Percentiles rank a stretch among this genome's conserved stretches.
These are phyloP conservation scores for Moricandia arvensis DNA, from an alignment of 345 rosid species.

Conservation along the genomic window DNA sequence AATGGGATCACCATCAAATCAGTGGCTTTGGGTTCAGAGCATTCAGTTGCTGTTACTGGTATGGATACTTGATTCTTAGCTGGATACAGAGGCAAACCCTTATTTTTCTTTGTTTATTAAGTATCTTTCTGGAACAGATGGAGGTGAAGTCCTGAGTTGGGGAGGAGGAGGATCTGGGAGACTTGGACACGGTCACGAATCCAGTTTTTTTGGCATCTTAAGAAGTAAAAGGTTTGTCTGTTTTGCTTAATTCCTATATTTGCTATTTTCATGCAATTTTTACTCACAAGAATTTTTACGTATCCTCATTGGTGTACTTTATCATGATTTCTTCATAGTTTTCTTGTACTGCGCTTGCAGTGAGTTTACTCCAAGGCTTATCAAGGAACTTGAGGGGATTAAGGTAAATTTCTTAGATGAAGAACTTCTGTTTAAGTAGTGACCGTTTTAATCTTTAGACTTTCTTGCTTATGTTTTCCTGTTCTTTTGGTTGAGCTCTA, in stretches of 20 bases:
- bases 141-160: conserved; percentile 86
- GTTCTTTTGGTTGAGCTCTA: conserved; percentile 34
- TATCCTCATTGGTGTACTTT: too few relatives aligned
- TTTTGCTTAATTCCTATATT: conserved; percentile 5
- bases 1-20: conserved; percentile 58
- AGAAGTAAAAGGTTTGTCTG: conserved; percentile 62
- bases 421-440: neutral
- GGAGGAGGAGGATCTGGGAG: conserved; percentile 82
- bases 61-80: conserved; percentile 21
- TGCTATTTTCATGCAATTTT: neutral
- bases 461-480: conserved; percentile 20
- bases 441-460: conserved; percentile 4
- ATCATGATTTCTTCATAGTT: conserved; percentile 22
- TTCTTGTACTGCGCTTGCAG: conserved; percentile 45
- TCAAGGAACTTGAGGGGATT: conserved; percentile 77
- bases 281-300: neutral
- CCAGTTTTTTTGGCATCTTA: conserved; percentile 63
- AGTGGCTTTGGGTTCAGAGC: conserved; percentile 88
- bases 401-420: conserved; percentile 50
- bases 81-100: too few relatives aligned
- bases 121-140: conserved; percentile 46
- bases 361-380: conserved; percentile 91
- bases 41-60: conserved; percentile 92
- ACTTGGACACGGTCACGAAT: conserved; percentile 86
- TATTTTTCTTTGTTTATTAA: neutral